These are phyloP conservation scores for Lithocarpus polystachyus DNA, from an alignment of 306 rosid species.

Conservation along the genomic window DNA sequence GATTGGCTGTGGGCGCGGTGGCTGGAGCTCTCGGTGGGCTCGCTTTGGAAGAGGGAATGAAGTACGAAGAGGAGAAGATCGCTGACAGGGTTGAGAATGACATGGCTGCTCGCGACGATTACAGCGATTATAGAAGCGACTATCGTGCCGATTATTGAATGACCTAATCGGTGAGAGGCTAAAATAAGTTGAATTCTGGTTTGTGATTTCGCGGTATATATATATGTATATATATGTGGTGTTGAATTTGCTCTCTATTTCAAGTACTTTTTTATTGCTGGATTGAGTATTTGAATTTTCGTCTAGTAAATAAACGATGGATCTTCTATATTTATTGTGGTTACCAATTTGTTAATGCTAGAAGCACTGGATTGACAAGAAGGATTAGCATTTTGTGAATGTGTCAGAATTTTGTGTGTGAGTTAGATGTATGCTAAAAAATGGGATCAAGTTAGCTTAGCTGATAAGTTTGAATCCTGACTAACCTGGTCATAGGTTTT, in stretches of 20 bases:
- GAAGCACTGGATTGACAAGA: not conserved
- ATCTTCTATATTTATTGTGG: not conserved
- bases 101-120: slow-evolving; percentile 49
- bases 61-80: slow-evolving; percentile 64
- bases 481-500: too few species aligned
- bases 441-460: too few species aligned
- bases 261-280: slow-evolving; percentile 1
- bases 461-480: too few species aligned
- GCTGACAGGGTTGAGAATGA: slow-evolving; percentile 58
- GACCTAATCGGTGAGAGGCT: not conserved
- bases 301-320: slow-evolving; percentile 14
- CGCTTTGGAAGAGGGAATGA: slow-evolving; percentile 66
- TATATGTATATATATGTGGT: not conserved
- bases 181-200: not conserved
- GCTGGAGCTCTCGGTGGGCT: slow-evolving; percentile 70
- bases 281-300: not conserved
- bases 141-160: slow-evolving; percentile 32
- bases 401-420: not conserved
- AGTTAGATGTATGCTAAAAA: too few species aligned
- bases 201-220: not conserved
- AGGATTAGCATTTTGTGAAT: not conserved
- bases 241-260: slow-evolving; percentile 1
- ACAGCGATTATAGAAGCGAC: slow-evolving; percentile 41
- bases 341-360: too few species aligned
- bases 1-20: slow-evolving; percentile 70